These are phyloP conservation scores for Macrophomina phaseolina DNA, from an alignment of 2,329 filamentous ascomycete genomes.

Conservation along the genomic window DNA sequence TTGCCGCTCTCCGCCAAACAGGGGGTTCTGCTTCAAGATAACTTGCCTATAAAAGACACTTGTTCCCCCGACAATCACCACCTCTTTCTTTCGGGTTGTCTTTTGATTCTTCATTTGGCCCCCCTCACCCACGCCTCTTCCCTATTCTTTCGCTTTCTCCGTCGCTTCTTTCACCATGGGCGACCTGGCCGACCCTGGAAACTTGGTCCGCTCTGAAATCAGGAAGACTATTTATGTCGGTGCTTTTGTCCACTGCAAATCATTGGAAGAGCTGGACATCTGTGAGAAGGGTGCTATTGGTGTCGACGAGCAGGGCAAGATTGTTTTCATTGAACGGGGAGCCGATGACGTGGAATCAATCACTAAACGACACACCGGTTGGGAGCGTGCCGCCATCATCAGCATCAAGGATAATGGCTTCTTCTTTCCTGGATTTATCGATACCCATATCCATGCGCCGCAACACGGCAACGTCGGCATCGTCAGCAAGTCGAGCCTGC, in stretches of 20 bases:
- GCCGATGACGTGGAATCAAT: conserved; percentile 35
- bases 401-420: conserved; percentile 62
- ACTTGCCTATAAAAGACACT: conserved; percentile 4
- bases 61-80: background rate
- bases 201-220: background rate
- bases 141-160: background rate
- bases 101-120: too few species aligned
- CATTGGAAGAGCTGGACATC: conserved; percentile 56
- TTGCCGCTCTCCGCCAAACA: background rate
- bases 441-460: conserved; percentile 93
- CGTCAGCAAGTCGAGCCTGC: conserved; percentile 89
- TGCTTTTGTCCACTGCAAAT: conserved; percentile 65
- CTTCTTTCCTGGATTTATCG: conserved; percentile 86
- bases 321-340: conserved; percentile 53
- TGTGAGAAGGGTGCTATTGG: conserved; percentile 54
- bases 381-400: conserved; percentile 50
- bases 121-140: background rate
- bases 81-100: background rate
- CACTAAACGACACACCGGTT: conserved; percentile 39
- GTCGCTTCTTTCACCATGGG: background rate
- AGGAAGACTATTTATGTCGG: conserved; percentile 58
- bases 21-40: conserved; percentile 8
- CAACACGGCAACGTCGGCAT: conserved; percentile 95
- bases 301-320: conserved; percentile 60
- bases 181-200: background rate